phyloP scores from a whole-genome alignment of 164 flowering plant genomes.

The Vitis rupestris region DNA sequence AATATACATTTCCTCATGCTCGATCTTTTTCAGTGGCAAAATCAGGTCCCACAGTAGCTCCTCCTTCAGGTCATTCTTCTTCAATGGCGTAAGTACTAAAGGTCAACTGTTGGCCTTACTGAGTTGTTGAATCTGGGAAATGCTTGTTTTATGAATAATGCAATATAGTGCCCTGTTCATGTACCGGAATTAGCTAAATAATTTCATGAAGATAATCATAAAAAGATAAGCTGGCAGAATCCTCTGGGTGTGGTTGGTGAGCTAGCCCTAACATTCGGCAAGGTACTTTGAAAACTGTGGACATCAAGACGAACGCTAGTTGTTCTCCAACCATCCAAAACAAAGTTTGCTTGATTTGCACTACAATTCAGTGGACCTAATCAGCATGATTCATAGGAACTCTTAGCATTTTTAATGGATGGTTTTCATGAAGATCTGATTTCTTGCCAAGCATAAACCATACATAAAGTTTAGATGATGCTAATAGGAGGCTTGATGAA shows the following conservation, averaged over 20 bases:
- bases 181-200: constrained; percentile 93
- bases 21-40: too few relatives aligned
- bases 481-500: constrained; percentile 95
- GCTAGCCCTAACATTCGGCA: constrained; percentile 94
- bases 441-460: constrained; percentile 88
- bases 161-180: constrained; percentile 96
- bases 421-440: constrained; percentile 99
- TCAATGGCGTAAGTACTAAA: constrained; percentile 63
- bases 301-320: constrained; percentile 86
- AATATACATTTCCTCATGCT: too few relatives aligned
- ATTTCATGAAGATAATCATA: constrained; percentile 88
- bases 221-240: constrained; percentile 87
- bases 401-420: constrained; percentile 91
- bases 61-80: too few relatives aligned
- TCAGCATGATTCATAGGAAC: constrained; percentile 99
- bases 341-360: constrained; percentile 94
- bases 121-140: constrained; percentile 93
- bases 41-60: too few relatives aligned
- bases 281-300: constrained; percentile 90
- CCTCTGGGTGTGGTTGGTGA: constrained; percentile 99
- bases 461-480: constrained; percentile 82
- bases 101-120: constrained; percentile 79
- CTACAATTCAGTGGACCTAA: constrained; percentile 97
- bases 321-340: constrained; percentile 83
- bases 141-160: constrained; percentile 98